Base-by-base conservation (phyloP, 257 asterid species). In the Nemophila menziesii region DNA sequence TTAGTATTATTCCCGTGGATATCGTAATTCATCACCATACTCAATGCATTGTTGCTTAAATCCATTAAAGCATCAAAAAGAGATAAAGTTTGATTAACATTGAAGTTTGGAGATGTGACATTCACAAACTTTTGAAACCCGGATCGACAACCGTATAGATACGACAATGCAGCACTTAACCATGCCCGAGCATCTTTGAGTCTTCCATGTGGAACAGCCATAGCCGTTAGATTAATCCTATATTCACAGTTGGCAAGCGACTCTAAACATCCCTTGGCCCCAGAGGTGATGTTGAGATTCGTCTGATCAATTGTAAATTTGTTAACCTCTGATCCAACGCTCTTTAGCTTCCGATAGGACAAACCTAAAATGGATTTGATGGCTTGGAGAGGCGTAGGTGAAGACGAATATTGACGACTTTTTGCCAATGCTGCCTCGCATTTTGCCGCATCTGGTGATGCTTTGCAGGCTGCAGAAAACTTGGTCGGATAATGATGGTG, bases 121-220 rank as follows among this genome's bases (percentile, higher is more conserved):
- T 79, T 82, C 11, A 67, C 94, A 49, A 62, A 64, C 56, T 71
- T 74, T 23, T 41, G 46, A 3, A 79, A 64, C 22, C 67, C 84
- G 0, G 84, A 63, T 73, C 78, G 71, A 59, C 92, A 70, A 50
- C 61, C 77, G 52, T 61, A 65, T 43, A 70, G 75, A 57, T 82
- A 73, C 29, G 40, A 77, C 53, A 73, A 0, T 11, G 79, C 65
- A 6, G 82, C 77, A 38, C 82, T 70, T 72, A 67, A 48, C 94
- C 92, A 75, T 20, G 87, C 85, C 12, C 94, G 92, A 3, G 82
- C 68, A 39, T 79, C 84, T 66, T 79, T 82, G 1, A 58, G 20
- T 13, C 17, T n/a, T 16, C 63, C 63, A 4, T 56, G 6, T 8
- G 55, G 16, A 39, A 71, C 46, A 2, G 74, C 62, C 1, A 10